Conservation (phyloP, 768 basidiomycete species). For the Lactifluus hygrophoroides region DNA sequence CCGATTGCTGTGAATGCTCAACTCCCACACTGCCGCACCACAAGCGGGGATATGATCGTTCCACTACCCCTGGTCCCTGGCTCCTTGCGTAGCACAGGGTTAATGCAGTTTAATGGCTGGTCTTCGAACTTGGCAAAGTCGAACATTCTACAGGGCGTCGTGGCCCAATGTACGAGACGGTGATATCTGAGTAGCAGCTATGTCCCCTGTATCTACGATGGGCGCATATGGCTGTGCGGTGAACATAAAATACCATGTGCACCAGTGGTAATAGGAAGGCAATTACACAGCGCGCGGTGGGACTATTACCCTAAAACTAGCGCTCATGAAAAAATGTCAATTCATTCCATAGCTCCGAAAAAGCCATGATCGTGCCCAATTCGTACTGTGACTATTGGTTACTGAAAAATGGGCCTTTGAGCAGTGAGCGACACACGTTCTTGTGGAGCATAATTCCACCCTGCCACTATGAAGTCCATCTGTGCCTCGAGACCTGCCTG, state of each 20-base stretch:
- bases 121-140: constrained; percentile 1
- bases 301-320: too few relatives aligned
- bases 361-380: neutral
- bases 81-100: too few relatives aligned
- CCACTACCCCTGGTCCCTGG: too few relatives aligned
- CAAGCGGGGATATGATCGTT: constrained; percentile 19
- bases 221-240: neutral
- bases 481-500: too few relatives aligned
- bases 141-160: constrained; percentile 8
- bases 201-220: too few relatives aligned
- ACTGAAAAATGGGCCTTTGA: too few relatives aligned
- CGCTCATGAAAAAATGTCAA: neutral
- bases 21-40: too few relatives aligned
- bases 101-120: constrained; percentile 12
- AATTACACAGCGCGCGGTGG: neutral
- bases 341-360: neutral
- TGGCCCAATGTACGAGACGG: neutral
- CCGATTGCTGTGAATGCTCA: neutral
- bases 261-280: neutral
- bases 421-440: too few relatives aligned
- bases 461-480: too few relatives aligned
- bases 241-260: neutral
- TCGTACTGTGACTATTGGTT: too few relatives aligned
- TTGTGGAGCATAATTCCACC: too few relatives aligned
- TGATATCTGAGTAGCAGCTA: neutral